These are phyloP conservation scores for Yarrowia keelungensis DNA, from an alignment of 805 yeast genomes.

Conservation along the genomic window DNA sequence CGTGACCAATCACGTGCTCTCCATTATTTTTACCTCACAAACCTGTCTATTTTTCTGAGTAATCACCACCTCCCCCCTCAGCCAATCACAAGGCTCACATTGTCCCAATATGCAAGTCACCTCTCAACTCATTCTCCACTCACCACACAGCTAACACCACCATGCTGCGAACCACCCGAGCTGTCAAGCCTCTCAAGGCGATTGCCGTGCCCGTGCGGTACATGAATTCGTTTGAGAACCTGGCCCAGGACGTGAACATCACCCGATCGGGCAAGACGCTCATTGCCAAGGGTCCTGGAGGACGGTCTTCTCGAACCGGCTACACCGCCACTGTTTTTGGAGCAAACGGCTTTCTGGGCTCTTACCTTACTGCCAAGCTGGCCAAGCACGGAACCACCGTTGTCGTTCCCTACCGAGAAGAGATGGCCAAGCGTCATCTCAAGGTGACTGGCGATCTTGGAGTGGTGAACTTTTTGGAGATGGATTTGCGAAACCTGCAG, in stretches of 20 bases:
- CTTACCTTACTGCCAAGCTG: constrained; percentile 70
- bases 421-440: constrained; percentile 74
- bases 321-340: constrained; percentile 90
- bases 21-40: neutral
- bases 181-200: constrained; percentile 36
- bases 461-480: constrained; percentile 82
- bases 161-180: constrained; percentile 38
- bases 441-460: constrained; percentile 88
- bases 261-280: constrained; percentile 78
- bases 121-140: too few relatives aligned
- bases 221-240: constrained; percentile 51
- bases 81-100: constrained; percentile 11
- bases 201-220: constrained; percentile 41
- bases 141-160: neutral
- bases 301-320: constrained; percentile 82
- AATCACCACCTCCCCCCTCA: neutral
- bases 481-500: constrained; percentile 77
- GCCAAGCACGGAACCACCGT: constrained; percentile 83
- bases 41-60: neutral
- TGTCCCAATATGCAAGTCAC: constrained; percentile 23
- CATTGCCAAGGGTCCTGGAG: constrained; percentile 76
- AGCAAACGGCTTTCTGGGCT: constrained; percentile 78
- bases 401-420: constrained; percentile 83
- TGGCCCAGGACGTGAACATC: constrained; percentile 64
- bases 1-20: too few relatives aligned